Percentiles rank a stretch among this genome's conserved stretches.
phyloP scores from a whole-genome alignment of 1,139 yeast genomes.

The Yamadazyma sp. region DNA sequence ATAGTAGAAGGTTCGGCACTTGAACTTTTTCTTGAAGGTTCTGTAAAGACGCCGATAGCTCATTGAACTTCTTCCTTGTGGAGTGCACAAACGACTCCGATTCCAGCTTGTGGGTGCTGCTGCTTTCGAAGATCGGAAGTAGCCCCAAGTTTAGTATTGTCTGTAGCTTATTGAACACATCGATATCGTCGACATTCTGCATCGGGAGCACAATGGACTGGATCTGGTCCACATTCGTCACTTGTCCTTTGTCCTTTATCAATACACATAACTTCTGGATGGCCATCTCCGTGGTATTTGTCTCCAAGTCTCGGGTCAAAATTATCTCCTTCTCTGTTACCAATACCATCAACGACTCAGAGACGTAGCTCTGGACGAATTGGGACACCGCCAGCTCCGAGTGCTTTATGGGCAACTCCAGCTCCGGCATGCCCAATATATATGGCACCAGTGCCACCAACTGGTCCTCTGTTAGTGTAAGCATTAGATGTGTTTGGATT shows the following conservation, averaged over 20 bases:
- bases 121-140: slow-evolving; percentile 36
- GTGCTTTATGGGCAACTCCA: neutral
- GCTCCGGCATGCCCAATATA: neutral
- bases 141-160: slow-evolving; percentile 52
- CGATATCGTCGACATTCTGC: slow-evolving; percentile 15
- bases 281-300: neutral
- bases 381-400: neutral
- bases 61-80: slow-evolving; percentile 66
- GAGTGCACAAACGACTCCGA: slow-evolving; percentile 23
- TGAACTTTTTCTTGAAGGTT: slow-evolving; percentile 69
- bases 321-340: neutral
- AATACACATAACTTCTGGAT: slow-evolving; percentile 6
- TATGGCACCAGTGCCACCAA: neutral
- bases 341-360: slow-evolving; percentile 6
- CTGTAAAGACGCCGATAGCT: slow-evolving; percentile 65
- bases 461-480: neutral
- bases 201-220: slow-evolving; percentile 14
- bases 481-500: neutral
- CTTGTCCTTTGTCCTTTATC: slow-evolving; percentile 14
- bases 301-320: slow-evolving; percentile 6
- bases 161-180: slow-evolving; percentile 56
- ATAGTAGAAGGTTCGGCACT: slow-evolving; percentile 59
- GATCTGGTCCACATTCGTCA: slow-evolving; percentile 4
- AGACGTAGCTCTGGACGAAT: slow-evolving; percentile 7
- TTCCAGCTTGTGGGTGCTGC: slow-evolving; percentile 15